Evolutionary conservation across 768 basidiomycete species (phyloP).

Genomic region (Phaeotremella skinneri): DNA sequence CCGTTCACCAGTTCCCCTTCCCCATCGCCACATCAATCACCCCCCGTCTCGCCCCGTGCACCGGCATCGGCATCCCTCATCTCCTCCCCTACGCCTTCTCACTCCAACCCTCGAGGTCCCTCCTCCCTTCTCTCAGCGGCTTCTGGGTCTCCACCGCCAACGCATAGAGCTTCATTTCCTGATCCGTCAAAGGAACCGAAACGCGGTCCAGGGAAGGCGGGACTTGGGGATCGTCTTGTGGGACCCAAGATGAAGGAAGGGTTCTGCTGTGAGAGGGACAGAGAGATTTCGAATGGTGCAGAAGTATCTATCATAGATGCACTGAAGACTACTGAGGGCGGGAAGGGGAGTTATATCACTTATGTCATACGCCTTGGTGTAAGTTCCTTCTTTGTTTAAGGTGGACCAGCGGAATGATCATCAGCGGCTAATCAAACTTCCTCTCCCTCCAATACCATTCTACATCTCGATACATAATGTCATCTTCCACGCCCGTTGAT

Average conservation of each 20-base stretch:
- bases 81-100: constrained; percentile 15
- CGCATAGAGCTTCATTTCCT: constrained; percentile 45
- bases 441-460: too few species aligned
- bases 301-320: constrained; percentile 72
- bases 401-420: constrained; percentile 23
- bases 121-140: constrained; percentile 41
- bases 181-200: constrained; percentile 40
- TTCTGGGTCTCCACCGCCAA: constrained; percentile 46
- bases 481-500: too few species aligned
- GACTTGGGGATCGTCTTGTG: constrained; percentile 21
- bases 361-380: constrained; percentile 91
- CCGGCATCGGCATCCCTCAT: constrained; percentile 1
- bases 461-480: too few species aligned
- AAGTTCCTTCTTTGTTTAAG: constrained; percentile 45
- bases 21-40: constrained; percentile 17
- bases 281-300: constrained; percentile 41
- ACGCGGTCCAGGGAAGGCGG: constrained; percentile 9
- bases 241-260: constrained; percentile 47
- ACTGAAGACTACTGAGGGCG: constrained; percentile 84
- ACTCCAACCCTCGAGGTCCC: constrained; percentile 16
- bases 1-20: constrained; percentile 40
- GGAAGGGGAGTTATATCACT: constrained; percentile 86
- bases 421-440: neutral
- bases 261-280: constrained; percentile 48
- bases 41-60: constrained; percentile 8